These are phyloP conservation scores for Mimosa bimucronata DNA, from an alignment of 306 rosid genomes.

Conservation along the genomic window DNA sequence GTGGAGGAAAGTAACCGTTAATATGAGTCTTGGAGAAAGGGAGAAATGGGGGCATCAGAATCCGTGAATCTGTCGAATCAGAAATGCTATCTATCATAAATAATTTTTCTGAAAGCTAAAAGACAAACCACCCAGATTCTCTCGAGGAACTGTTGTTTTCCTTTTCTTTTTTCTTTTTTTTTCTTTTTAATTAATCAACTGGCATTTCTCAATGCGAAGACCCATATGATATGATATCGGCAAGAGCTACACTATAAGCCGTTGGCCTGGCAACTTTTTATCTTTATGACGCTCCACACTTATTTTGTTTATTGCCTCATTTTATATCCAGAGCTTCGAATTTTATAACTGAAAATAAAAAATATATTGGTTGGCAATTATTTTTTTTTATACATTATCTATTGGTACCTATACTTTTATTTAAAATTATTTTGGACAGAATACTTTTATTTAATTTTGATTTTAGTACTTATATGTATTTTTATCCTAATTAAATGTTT, in stretches of 20 bases:
- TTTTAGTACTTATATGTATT: too few species aligned
- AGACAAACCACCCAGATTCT: background rate
- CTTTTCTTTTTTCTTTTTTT: background rate
- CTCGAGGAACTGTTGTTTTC: background rate
- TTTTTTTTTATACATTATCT: too few species aligned
- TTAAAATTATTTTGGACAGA: too few species aligned
- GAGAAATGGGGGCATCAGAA: background rate
- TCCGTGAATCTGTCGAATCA: constrained; percentile 20
- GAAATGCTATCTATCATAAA: constrained; percentile 6
- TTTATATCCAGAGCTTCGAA: background rate
- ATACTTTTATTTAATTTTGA: too few species aligned
- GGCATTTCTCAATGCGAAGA: background rate
- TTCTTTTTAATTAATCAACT: background rate
- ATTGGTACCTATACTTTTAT: too few species aligned
- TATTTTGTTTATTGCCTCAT: background rate
- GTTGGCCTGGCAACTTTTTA: too few species aligned
- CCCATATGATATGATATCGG: background rate
- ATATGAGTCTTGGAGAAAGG: constrained; percentile 4
- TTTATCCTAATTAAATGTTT: too few species aligned
- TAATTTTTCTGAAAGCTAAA: constrained; percentile 10
- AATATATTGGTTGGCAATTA: too few species aligned
- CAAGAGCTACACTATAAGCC: background rate
- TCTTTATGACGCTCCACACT: background rate
- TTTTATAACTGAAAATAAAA: background rate
- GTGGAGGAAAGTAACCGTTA: constrained; percentile 69